Conservation (phyloP, 192 early-diverging fungal species). For the Coemansia furcata region DNA sequence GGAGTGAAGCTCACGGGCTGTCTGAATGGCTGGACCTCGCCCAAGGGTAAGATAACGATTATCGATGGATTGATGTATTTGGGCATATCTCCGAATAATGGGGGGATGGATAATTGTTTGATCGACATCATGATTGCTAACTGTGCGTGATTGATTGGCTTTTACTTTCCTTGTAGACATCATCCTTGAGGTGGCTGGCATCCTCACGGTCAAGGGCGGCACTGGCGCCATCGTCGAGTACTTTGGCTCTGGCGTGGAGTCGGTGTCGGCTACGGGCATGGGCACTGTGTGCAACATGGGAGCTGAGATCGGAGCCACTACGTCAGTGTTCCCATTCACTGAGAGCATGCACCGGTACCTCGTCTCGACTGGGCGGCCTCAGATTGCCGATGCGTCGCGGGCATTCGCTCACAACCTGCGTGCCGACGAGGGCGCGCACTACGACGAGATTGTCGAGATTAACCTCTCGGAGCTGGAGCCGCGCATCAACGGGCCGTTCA, state of each 20-base stretch:
- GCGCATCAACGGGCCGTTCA: slow-evolving; percentile 98
- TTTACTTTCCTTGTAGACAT: slow-evolving; percentile 51
- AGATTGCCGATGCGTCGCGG: slow-evolving; percentile 62
- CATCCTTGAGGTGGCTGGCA: slow-evolving; percentile 69
- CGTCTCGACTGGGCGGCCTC: slow-evolving; percentile 82
- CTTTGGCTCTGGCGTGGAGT: slow-evolving; percentile 88
- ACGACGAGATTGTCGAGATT: slow-evolving; percentile 95
- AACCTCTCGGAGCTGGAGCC: slow-evolving; percentile 89
- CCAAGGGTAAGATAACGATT: slow-evolving; percentile 79
- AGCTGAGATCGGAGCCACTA: slow-evolving; percentile 87
- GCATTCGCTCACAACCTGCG: slow-evolving; percentile 74
- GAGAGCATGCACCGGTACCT: slow-evolving; percentile 90
- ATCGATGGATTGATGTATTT: slow-evolving; percentile 60
- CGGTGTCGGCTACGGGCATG: slow-evolving; percentile 97
- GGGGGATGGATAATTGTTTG: slow-evolving; percentile 58
- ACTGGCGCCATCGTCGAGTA: slow-evolving; percentile 98
- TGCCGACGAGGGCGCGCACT: slow-evolving; percentile 64
- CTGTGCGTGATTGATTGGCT: slow-evolving; percentile 74
- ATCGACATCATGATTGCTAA: slow-evolving; percentile 7
- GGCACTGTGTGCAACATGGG: slow-evolving; percentile 99
- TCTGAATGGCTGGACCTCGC: slow-evolving; percentile 84
- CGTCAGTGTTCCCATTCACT: slow-evolving; percentile 94
- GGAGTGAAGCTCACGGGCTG: slow-evolving; percentile 93
- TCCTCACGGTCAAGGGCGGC: slow-evolving; percentile 86
- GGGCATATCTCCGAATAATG: neutral